Conservation (phyloP, 176 grass and related monocot species). For the Typha latifolia region DNA sequence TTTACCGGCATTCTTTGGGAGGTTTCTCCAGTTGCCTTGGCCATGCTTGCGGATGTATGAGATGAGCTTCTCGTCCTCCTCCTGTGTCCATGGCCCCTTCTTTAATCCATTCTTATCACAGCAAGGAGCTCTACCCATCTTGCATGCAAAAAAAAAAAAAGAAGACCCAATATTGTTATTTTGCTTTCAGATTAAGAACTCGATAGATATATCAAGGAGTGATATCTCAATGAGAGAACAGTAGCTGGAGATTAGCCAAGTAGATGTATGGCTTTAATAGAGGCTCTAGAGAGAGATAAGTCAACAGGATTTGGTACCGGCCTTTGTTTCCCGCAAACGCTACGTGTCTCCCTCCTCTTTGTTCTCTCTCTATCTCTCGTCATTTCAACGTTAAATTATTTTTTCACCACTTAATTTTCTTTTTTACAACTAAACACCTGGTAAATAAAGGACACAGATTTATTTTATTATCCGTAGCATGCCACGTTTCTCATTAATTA, state of each 20-base stretch:
- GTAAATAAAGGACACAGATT: too few species aligned
- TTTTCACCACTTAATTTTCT: too few species aligned
- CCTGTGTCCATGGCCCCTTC: conserved; percentile 82
- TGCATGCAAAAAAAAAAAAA: background rate
- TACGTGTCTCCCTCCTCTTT: conserved; percentile 43
- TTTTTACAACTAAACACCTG: too few species aligned
- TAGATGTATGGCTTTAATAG: conserved; percentile 31
- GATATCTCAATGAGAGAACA: too few species aligned
- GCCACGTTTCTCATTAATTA: too few species aligned
- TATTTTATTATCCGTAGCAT: too few species aligned
- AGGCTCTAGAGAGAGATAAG: conserved; percentile 22
- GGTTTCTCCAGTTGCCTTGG: conserved; percentile 82
- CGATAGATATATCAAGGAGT: conserved; percentile 4
- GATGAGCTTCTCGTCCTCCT: conserved; percentile 92
- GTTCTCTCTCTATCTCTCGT: too few species aligned
- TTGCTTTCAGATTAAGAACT: background rate
- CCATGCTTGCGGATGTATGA: conserved; percentile 79
- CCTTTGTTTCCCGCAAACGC: conserved; percentile 48
- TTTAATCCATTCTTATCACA: conserved; percentile 82
- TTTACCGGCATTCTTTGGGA: conserved; percentile 89
- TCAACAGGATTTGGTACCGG: conserved; percentile 91
- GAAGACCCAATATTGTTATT: too few species aligned
- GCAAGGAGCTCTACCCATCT: conserved; percentile 85
- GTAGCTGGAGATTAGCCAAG: background rate
- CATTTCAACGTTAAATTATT: too few species aligned